These are phyloP conservation scores for Colletotrichum neosansevieriae DNA, from an alignment of 2,329 filamentous ascomycete species.

Conservation along the genomic window DNA sequence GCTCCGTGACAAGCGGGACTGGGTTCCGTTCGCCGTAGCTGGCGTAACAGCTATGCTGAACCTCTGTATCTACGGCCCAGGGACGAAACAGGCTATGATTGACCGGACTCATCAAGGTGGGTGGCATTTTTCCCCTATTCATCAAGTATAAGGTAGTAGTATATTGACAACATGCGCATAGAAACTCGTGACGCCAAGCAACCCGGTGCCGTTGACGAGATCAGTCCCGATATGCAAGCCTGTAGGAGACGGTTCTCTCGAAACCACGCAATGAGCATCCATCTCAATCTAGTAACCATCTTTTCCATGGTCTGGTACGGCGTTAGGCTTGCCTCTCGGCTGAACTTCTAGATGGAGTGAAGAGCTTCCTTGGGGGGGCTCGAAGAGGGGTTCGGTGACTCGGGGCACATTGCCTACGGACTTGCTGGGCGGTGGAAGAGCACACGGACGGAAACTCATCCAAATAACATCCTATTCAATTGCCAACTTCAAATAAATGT, in stretches of 20 bases:
- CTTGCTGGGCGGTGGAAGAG: too few species aligned
- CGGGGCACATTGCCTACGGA: too few species aligned
- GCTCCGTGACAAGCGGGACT: slow-evolving; percentile 46
- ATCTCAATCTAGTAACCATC: slow-evolving; percentile 54
- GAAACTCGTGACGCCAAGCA: slow-evolving; percentile 42
- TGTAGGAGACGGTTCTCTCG: slow-evolving; percentile 49
- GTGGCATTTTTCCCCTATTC: too few species aligned
- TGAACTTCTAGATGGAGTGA: slow-evolving; percentile 38
- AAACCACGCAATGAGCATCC: slow-evolving; percentile 57
- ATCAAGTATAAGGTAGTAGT: too few species aligned
- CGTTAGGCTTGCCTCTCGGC: slow-evolving; percentile 44
- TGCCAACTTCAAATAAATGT: too few species aligned
- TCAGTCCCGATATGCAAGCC: slow-evolving; percentile 44
- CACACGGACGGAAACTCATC: too few species aligned
- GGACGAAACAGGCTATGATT: slow-evolving; percentile 49
- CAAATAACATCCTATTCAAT: too few species aligned
- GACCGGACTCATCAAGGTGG: slow-evolving; percentile 49
- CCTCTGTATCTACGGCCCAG: slow-evolving; percentile 52
- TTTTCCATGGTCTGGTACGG: slow-evolving; percentile 49
- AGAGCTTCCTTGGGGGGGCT: too few species aligned
- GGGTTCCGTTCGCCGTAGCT: slow-evolving; percentile 51
- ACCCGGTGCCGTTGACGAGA: slow-evolving; percentile 17
- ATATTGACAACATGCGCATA: neutral
- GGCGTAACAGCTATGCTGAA: slow-evolving; percentile 50
- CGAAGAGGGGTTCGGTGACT: too few species aligned